These are phyloP conservation scores for Phoma sp. DNA, from an alignment of 2,329 filamentous ascomycete genomes.

Conservation along the genomic window DNA sequence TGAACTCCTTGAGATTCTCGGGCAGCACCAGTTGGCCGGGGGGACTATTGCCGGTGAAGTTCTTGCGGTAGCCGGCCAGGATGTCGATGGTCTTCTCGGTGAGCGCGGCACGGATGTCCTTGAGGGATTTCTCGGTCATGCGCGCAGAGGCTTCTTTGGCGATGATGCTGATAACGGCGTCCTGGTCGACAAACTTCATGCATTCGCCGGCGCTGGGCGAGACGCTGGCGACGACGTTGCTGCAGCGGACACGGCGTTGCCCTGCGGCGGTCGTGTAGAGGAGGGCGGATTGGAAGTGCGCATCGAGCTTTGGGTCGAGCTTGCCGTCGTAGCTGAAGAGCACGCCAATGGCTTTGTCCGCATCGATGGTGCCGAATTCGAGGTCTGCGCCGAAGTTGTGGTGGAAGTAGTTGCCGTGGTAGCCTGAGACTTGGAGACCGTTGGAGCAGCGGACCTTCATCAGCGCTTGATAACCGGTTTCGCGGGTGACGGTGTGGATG, in stretches of 20 bases:
- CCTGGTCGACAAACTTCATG: constrained; percentile 94
- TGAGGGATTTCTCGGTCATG: constrained; percentile 75
- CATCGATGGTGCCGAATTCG: constrained; percentile 89
- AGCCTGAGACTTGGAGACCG: constrained; percentile 88
- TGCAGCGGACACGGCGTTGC: constrained; percentile 88
- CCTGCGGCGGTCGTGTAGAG: constrained; percentile 92
- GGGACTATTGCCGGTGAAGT: constrained; percentile 85
- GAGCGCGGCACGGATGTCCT: constrained; percentile 81
- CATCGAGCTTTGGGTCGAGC: constrained; percentile 93
- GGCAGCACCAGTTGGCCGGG: constrained; percentile 93
- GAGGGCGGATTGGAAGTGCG: constrained; percentile 94
- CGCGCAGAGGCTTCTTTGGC: constrained; percentile 94
- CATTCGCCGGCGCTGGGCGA: constrained; percentile 81
- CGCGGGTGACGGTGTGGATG: constrained; percentile 81
- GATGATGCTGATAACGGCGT: constrained; percentile 85
- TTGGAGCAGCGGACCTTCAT: constrained; percentile 99
- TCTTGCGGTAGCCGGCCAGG: constrained; percentile 88
- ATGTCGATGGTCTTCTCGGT: constrained; percentile 94
- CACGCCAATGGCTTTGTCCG: constrained; percentile 90
- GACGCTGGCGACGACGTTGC: constrained; percentile 90
- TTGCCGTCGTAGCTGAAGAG: constrained; percentile 96
- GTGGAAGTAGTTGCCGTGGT: constrained; percentile 95
- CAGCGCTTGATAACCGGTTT: constrained; percentile 92
- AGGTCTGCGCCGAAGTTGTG: constrained; percentile 94
- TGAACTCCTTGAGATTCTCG: constrained; percentile 93